Evolutionary conservation across 73 alveolate genomes (phyloP).

Genomic region (Urostyla sp.): DNA sequence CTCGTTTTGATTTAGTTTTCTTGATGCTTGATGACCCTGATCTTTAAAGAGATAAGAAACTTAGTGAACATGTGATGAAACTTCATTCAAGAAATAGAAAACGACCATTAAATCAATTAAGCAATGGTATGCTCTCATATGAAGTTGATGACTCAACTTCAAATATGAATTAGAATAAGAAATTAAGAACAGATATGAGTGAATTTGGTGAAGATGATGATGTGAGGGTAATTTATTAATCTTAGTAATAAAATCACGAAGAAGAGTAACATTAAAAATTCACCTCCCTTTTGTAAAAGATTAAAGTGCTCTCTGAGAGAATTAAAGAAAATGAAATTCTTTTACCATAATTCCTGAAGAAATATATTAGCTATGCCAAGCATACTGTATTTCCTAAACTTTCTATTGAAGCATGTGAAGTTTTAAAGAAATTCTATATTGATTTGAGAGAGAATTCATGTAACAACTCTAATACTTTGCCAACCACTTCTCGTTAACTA

Average conservation of each 20-base stretch:
- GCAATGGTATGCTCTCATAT: not conserved
- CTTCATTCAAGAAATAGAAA: slow-evolving; percentile 72
- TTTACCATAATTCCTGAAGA: slow-evolving; percentile 68
- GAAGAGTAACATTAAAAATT: not conserved
- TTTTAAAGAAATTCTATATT: slow-evolving; percentile 77
- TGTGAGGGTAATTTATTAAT: too few relatives aligned
- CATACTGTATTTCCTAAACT: slow-evolving; percentile 74
- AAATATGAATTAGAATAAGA: slow-evolving; percentile 32
- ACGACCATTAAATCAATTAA: slow-evolving; percentile 5
- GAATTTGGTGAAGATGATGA: not conserved
- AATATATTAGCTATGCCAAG: slow-evolving; percentile 73
- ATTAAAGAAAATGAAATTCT: slow-evolving; percentile 53
- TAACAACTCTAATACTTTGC: slow-evolving; percentile 58
- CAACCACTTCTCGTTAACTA: slow-evolving; percentile 86
- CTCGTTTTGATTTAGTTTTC: slow-evolving; percentile 89
- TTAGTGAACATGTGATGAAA: slow-evolving; percentile 88
- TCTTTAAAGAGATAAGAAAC: slow-evolving; percentile 73
- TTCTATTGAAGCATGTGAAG: slow-evolving; percentile 81
- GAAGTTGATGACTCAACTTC: not conserved
- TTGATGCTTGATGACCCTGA: slow-evolving; percentile 90
- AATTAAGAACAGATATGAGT: not conserved
- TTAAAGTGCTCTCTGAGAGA: slow-evolving; percentile 45
- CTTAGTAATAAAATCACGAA: too few relatives aligned
- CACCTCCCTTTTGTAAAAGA: slow-evolving; percentile 7
- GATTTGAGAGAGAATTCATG: slow-evolving; percentile 75